phyloP scores from a whole-genome alignment of 169 alveolate genomes.

The Cytauxzoon felis region DNA sequence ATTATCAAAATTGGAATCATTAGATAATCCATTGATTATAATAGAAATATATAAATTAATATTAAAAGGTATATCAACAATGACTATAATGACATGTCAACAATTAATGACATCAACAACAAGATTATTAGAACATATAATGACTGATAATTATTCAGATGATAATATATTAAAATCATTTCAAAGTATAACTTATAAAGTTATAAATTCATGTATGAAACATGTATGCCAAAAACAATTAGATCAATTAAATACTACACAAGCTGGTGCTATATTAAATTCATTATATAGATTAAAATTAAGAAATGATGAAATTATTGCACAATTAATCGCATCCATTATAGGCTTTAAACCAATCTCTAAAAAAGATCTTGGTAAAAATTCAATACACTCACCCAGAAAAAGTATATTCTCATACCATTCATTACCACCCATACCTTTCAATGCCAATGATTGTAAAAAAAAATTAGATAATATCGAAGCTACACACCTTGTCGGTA shows the following conservation, averaged over 20 bases:
- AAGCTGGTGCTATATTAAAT: conserved; percentile 39
- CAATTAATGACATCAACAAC: conserved; percentile 39
- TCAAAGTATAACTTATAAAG: conserved; percentile 2
- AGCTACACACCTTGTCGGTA: conserved; percentile 43
- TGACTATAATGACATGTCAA: conserved; percentile 42
- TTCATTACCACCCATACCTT: conserved; percentile 38
- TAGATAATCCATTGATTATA: conserved; percentile 17
- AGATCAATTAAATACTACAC: conserved; percentile 34
- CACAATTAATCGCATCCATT: conserved; percentile 37
- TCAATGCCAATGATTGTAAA: conserved; percentile 16
- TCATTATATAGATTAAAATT: conserved; percentile 23
- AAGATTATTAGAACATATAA: conserved; percentile 28
- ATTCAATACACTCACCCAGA: conserved; percentile 7
- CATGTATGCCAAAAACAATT: conserved; percentile 35
- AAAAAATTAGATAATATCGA: conserved; percentile 46
- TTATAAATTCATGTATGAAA: conserved; percentile 11
- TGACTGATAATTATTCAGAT: conserved; percentile 2
- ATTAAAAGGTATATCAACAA: conserved; percentile 5
- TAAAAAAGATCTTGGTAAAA: conserved; percentile 6
- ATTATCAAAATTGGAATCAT: conserved; percentile 32
- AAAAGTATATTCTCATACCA: conserved; percentile 18
- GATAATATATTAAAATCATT: neutral
- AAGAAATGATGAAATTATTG: conserved; percentile 16
- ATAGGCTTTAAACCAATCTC: conserved; percentile 14
- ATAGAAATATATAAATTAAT: conserved; percentile 33